Base-by-base conservation (phyloP, 164 flowering plant species). In the Stephania japonica region DNA sequence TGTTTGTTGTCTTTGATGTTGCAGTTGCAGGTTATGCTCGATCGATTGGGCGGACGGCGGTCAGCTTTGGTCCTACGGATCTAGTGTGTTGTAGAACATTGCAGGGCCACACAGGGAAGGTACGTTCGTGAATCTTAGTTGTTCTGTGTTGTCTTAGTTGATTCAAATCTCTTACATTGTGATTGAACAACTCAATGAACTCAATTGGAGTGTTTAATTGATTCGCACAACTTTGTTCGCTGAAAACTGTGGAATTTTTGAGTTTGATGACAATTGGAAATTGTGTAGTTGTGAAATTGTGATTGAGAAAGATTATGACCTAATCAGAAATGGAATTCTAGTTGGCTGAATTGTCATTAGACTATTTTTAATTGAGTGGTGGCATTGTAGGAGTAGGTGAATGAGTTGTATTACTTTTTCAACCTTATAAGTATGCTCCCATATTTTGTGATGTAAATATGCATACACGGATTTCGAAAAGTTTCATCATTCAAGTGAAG, bases 81-180 rank as follows among this genome's bases (percentile, higher is more conserved):
- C 93, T 92, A 64, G 94, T 92, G 0, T 95, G 98, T 73, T 89
- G 98, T 72, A 80, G 98, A 82, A 91, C 89, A 1, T 81, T 93
- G 81, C 98, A 91, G 76, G 99, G 99, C 5, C 99, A 94, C 72
- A 89, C 97, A 1, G 99, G 98, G 47, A 94, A 90, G 97, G 99
- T 78, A 53, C 41, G 23, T 23, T 26, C 62, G 18, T 67, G 7
- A 23, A 16, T 3, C 27, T 18, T 47, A 56, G 50, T 7, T 16
- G 23, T 27, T 66, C 53, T 2, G 38, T 47, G 12, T 47, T 47
- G 53, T 47, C 53, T 7, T 47, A 7, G 12, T 47, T 13, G 53
- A 47, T 47, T 47, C 14, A 12, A 47, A 47, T 47, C 53, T 47
- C 53, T 47, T 0, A 47, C 16, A 47, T 16, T 47, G 16, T 11